Percentiles rank a stretch among this genome's conserved stretches.
phyloP scores from a whole-genome alignment of 192 early-diverging fungal genomes.

The Coemansia guatemalensis region DNA sequence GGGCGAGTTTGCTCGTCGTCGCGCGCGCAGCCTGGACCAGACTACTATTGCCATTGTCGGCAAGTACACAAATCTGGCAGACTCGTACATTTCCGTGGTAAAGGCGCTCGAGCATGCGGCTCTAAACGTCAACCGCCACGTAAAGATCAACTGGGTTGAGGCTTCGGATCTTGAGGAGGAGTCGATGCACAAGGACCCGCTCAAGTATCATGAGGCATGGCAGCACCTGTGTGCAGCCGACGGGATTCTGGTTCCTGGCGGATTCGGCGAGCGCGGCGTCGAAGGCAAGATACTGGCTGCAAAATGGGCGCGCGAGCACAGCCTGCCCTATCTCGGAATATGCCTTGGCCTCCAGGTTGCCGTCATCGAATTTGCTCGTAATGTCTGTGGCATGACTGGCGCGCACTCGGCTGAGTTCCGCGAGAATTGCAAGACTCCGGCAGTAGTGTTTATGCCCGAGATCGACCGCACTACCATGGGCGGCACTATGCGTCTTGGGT shows the following conservation, averaged over 20 bases:
- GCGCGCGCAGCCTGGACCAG: slow-evolving; percentile 75
- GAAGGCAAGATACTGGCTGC: slow-evolving; percentile 95
- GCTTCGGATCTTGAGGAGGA: slow-evolving; percentile 84
- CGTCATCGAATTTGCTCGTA: slow-evolving; percentile 95
- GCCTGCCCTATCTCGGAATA: slow-evolving; percentile 96
- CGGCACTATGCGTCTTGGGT: slow-evolving; percentile 96
- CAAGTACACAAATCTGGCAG: slow-evolving; percentile 95
- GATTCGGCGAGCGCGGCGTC: slow-evolving; percentile 94
- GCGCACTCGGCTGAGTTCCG: slow-evolving; percentile 89
- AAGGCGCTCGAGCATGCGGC: slow-evolving; percentile 95
- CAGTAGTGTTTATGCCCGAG: slow-evolving; percentile 99
- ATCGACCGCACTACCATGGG: slow-evolving; percentile 89
- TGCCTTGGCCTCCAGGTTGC: slow-evolving; percentile 98
- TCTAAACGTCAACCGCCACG: slow-evolving; percentile 81
- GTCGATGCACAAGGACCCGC: slow-evolving; percentile 72
- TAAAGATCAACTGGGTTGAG: slow-evolving; percentile 91
- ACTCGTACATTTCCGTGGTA: slow-evolving; percentile 96
- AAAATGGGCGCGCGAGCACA: slow-evolving; percentile 97
- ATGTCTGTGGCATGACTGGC: slow-evolving; percentile 76
- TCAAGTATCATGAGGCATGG: slow-evolving; percentile 97
- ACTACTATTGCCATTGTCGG: slow-evolving; percentile 92
- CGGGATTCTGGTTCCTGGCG: slow-evolving; percentile 97
- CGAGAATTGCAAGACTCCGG: slow-evolving; percentile 65
- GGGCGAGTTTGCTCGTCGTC: slow-evolving; percentile 73
- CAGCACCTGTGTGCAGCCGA: slow-evolving; percentile 80